Base-by-base conservation (phyloP, 352 stramenopile species). In the Pythium brachiatum region DNA sequence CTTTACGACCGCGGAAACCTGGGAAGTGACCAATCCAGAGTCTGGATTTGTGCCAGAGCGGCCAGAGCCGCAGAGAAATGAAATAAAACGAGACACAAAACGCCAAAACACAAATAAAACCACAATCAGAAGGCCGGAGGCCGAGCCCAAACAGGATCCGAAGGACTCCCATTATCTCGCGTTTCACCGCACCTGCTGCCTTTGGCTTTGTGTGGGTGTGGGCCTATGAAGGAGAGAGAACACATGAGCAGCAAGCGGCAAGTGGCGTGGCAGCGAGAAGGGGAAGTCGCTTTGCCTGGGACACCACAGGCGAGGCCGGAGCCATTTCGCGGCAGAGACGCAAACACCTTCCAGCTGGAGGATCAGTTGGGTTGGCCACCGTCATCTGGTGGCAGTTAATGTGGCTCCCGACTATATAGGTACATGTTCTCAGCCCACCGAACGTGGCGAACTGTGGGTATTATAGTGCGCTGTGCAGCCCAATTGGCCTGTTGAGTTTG, bases 271-370 rank as follows among this genome's bases (percentile, higher is more conserved):
- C 41, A 48, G 41, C 9, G 41, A 21, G 41, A 48, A 27, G 41
- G 18, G 41, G 23, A 25, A 11, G 41, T 4, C 21, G 23, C n/a
- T 43, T 43, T 25, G 34, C 11, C 41, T 48, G 41, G n/a, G 41
- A 48, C 25, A 32, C 47, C 25, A 11, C 25, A 20, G 47, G 18
- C 9, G 16, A 21, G 27, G 16, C 16, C 46, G 4, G 39, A 46
- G 21, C 39, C 18, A 21, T 6, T 27, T 21, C 4, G 41, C 41
- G 41, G 41, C 41, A 48, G 41, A 48, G 41, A 48, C 41, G 41
- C 41, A 48, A 27, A 21, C 41, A 48, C 41, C 41, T 48, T 48
- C 41, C 41, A 48, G n/a, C 41, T 48, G 41, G 41, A 27, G 41
- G 41, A 48, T 48, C 41, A 48, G 41, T 48, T 48, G 41, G 41